Evolutionary conservation across 805 yeast genomes (phyloP).

Genomic region (Lipomyces sp.): DNA sequence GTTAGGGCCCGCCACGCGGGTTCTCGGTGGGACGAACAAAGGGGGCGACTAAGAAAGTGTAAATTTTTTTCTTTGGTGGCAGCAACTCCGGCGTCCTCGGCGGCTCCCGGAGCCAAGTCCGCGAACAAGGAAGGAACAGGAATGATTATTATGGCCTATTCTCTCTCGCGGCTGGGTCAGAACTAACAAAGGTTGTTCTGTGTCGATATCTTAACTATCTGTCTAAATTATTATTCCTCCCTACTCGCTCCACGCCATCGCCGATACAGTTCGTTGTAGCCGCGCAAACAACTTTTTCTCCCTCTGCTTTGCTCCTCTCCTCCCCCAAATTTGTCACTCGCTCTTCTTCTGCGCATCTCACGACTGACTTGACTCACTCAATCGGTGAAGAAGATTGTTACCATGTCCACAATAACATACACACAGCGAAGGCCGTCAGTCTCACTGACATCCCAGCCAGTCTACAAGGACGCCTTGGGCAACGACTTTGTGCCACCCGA

Average conservation of each 20-base stretch:
- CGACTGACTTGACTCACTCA: background rate
- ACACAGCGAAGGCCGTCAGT: conserved; percentile 6
- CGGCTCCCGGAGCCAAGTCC: background rate
- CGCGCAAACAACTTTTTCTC: too few species aligned
- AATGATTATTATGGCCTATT: background rate
- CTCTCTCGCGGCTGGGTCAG: background rate
- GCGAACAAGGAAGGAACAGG: too few species aligned
- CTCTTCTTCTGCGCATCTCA: background rate
- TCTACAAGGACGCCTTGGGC: conserved; percentile 50
- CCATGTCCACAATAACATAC: conserved; percentile 27
- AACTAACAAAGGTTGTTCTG: too few species aligned
- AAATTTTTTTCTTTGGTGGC: background rate
- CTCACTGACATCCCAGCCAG: conserved; percentile 10
- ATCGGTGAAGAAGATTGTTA: conserved; percentile 5
- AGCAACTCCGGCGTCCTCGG: conserved; percentile 2
- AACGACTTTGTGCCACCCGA: conserved; percentile 74
- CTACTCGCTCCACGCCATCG: background rate
- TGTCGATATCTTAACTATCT: too few species aligned
- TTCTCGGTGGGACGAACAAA: background rate
- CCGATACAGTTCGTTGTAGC: too few species aligned
- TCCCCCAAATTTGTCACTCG: background rate
- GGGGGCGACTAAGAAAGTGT: background rate
- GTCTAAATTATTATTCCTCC: background rate
- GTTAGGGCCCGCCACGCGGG: background rate
- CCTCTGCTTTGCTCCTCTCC: conserved; percentile 4